Evolutionary conservation across 106 monocot species (phyloP), one percentile per base, ranked within the genome.

Genomic region (Platanthera guangdongensis): DNA sequence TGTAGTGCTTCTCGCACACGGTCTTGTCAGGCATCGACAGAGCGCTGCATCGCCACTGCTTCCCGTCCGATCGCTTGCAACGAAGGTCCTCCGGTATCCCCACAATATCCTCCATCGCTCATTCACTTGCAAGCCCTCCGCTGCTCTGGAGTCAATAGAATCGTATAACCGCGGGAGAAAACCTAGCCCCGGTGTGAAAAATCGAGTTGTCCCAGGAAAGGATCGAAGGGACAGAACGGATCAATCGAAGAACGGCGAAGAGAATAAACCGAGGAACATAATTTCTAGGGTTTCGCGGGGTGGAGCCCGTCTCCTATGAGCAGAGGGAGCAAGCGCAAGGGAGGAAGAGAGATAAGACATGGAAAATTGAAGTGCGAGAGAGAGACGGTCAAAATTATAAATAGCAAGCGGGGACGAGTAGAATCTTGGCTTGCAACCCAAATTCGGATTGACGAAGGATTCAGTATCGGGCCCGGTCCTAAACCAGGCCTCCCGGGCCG

Each of bases 1-100:
- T 84, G 78, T 99, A 99, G 76, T 99, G 97, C 85, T 94, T 99
- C 85, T 99, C 94, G 80, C 97, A 99, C 3, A 99, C 97, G 21
- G 97, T 99, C 84, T 99, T 99, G 75, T 99, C 97, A 0, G 97
- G 97, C 97, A 99, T 99, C 15, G 97, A 99, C 62, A 82, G 72
- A 5, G 97, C 97, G 67, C 83, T 99, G 90, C 97, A 99, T 15
- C 97, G 80, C 97, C 97, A 99, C 84, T 99, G 97, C 92, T 99
- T 99, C 8, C 97, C 97, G 60, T 99, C 97, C 12, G 97, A 94
- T 49, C 97, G 78, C 90, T 99, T 99, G 90, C 97, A 99, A 76
- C 97, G 72, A 57, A 99, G 77, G 39, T 92, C 94, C 85, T 99
- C 97, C 16, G 94, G 89, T 9, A 94, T 87, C 45, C 77, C 85